A percentile compares a stretch with the other conserved stretches of the same genome.
Evolutionary conservation across 805 yeast genomes (phyloP).

Genomic region (Yarrowia porcina): DNA sequence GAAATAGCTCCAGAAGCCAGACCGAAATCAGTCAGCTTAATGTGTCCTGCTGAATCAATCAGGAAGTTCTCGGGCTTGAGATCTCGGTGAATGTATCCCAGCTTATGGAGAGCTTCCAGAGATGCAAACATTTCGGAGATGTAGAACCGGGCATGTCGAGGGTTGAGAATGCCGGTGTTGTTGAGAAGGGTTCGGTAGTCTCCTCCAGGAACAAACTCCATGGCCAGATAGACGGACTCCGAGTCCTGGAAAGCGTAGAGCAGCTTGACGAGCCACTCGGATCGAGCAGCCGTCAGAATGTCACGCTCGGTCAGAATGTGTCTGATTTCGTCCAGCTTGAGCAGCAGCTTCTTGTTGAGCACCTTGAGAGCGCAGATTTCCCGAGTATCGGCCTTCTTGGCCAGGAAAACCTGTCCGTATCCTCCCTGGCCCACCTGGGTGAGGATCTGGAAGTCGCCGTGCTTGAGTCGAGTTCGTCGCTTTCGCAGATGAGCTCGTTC

Average conservation of each 20-base stretch:
- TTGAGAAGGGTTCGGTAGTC: conserved; percentile 92
- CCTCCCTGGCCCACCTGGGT: conserved; percentile 99
- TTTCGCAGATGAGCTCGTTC: conserved; percentile 83
- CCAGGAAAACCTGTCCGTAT: conserved; percentile 96
- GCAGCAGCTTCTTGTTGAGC: conserved; percentile 77
- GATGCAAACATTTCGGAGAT: conserved; percentile 95
- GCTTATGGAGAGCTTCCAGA: conserved; percentile 85
- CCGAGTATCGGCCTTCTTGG: conserved; percentile 87
- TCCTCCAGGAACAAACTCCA: conserved; percentile 99
- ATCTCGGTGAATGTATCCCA: conserved; percentile 96
- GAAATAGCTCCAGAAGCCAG: conserved; percentile 95
- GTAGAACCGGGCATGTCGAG: conserved; percentile 94
- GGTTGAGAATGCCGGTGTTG: conserved; percentile 87
- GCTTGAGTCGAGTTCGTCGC: conserved; percentile 86
- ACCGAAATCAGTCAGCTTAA: conserved; percentile 93
- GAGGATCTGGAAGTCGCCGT: conserved; percentile 91
- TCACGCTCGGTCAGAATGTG: conserved; percentile 96
- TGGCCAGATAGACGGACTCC: conserved; percentile 86
- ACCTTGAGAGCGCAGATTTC: conserved; percentile 96
- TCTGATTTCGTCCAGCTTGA: conserved; percentile 89
- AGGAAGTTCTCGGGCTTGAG: conserved; percentile 92
- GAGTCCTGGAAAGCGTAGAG: conserved; percentile 93
- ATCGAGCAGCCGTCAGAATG: conserved; percentile 89
- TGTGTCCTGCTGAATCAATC: conserved; percentile 86
- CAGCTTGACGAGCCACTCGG: conserved; percentile 93